Evolutionary conservation across 805 yeast species (phyloP).

Genomic region (Teunomyces stri): DNA sequence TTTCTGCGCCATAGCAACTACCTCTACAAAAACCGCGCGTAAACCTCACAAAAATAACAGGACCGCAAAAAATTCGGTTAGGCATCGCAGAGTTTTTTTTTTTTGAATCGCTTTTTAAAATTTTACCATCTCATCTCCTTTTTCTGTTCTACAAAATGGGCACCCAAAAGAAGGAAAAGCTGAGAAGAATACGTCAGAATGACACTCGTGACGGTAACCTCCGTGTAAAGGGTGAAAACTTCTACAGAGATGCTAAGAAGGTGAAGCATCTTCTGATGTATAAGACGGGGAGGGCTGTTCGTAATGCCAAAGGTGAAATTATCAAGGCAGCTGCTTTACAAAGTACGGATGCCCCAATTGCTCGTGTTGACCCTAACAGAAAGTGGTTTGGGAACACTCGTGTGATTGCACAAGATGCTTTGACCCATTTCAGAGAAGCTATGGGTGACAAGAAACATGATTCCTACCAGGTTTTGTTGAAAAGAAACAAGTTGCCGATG

Average conservation of each 20-base stretch:
- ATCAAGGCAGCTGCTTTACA: constrained; percentile 86
- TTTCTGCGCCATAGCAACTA: no score
- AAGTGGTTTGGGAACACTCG: constrained; percentile 98
- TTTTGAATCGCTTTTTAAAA: constrained; percentile 3
- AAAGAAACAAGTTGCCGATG: constrained; percentile 93
- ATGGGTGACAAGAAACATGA: constrained; percentile 82
- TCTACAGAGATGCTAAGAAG: constrained; percentile 90
- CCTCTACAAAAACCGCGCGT: no score
- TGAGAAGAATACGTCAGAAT: constrained; percentile 79
- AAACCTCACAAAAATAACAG: neutral
- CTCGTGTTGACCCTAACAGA: constrained; percentile 93
- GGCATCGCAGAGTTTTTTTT: constrained; percentile 1
- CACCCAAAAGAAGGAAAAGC: constrained; percentile 86
- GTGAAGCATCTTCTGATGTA: constrained; percentile 90
- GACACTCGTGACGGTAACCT: constrained; percentile 85
- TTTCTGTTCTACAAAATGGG: constrained; percentile 57
- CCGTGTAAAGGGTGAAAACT: constrained; percentile 94
- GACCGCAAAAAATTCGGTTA: neutral
- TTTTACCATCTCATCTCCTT: constrained; percentile 6
- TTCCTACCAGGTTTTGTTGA: constrained; percentile 78
- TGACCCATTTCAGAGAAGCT: constrained; percentile 91
- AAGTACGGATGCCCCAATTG: constrained; percentile 81
- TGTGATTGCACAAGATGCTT: constrained; percentile 95
- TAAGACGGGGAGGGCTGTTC: constrained; percentile 82
- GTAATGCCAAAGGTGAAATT: constrained; percentile 86